These are phyloP conservation scores for Fraxinus excelsior DNA, from an alignment of 257 asterid species.

Conservation along the genomic window DNA sequence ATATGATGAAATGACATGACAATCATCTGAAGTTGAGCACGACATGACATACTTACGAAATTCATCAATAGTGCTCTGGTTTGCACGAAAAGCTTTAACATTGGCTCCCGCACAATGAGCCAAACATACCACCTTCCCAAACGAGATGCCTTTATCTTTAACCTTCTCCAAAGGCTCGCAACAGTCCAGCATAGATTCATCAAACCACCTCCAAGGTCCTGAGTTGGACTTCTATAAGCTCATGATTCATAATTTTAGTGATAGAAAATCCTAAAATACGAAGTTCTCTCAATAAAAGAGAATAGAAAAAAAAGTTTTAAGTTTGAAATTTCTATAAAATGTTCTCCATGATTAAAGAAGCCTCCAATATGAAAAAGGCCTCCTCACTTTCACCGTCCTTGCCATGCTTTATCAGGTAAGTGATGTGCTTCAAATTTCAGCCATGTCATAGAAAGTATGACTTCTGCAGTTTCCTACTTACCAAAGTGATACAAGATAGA, in stretches of 20 bases:
- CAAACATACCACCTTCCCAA: slow-evolving; percentile 93
- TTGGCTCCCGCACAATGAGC: slow-evolving; percentile 98
- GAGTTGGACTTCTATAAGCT: slow-evolving; percentile 32
- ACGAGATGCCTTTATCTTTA: slow-evolving; percentile 84
- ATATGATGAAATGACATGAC: slow-evolving; percentile 89
- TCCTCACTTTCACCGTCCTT: slow-evolving; percentile 5
- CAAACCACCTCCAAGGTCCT: slow-evolving; percentile 99
- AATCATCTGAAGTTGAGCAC: slow-evolving; percentile 78
- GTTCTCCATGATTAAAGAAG: slow-evolving; percentile 2
- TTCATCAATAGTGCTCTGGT: slow-evolving; percentile 79
- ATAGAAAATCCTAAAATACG: neutral
- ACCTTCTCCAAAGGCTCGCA: slow-evolving; percentile 97
- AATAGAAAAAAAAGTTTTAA: neutral
- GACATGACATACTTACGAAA: slow-evolving; percentile 79
- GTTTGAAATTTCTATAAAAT: neutral
- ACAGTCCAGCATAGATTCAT: slow-evolving; percentile 97
- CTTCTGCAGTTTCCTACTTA: slow-evolving; percentile 19
- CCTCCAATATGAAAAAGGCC: slow-evolving; percentile 6
- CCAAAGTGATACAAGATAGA: slow-evolving; percentile 13
- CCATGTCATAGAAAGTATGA: slow-evolving; percentile 13
- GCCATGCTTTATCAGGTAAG: neutral
- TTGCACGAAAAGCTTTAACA: slow-evolving; percentile 88
- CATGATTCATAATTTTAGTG: slow-evolving; percentile 18
- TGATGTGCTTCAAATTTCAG: neutral
- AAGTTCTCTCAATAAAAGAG: neutral